These are phyloP conservation scores for Croton laevigatus DNA, from an alignment of 441 rosid genomes.

Conservation along the genomic window DNA sequence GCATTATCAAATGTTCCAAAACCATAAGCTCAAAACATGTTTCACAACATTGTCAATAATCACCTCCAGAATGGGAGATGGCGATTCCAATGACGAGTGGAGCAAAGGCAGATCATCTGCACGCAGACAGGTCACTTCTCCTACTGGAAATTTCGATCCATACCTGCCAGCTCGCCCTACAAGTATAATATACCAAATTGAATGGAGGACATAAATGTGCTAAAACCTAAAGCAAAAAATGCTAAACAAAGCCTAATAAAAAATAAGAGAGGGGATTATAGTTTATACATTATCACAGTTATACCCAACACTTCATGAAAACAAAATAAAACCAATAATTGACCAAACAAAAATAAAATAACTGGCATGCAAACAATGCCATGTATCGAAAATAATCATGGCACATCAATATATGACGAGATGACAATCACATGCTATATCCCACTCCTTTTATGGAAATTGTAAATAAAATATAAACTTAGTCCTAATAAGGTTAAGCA, in stretches of 20 bases:
- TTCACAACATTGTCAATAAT: neutral
- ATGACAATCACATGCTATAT: neutral
- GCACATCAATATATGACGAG: neutral
- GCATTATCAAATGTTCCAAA: constrained; percentile 16
- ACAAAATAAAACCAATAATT: constrained; percentile 6
- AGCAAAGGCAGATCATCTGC: constrained; percentile 71
- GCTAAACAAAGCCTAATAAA: neutral
- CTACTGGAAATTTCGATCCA: constrained; percentile 78
- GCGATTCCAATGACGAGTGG: constrained; percentile 56
- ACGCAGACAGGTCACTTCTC: constrained; percentile 84
- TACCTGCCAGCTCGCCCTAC: constrained; percentile 95
- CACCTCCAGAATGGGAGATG: constrained; percentile 82
- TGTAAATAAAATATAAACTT: neutral
- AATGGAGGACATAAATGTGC: neutral
- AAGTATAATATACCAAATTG: constrained; percentile 11
- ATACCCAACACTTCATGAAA: neutral
- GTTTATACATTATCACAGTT: neutral
- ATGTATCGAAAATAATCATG: neutral
- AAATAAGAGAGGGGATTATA: neutral
- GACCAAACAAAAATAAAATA: neutral
- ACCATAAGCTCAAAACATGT: neutral
- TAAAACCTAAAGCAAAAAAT: neutral
- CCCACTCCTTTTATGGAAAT: neutral
- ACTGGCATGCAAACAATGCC: neutral
- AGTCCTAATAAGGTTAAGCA: neutral